Conservation (phyloP, 192 early-diverging fungal species). For the Coemansia sp. region DNA sequence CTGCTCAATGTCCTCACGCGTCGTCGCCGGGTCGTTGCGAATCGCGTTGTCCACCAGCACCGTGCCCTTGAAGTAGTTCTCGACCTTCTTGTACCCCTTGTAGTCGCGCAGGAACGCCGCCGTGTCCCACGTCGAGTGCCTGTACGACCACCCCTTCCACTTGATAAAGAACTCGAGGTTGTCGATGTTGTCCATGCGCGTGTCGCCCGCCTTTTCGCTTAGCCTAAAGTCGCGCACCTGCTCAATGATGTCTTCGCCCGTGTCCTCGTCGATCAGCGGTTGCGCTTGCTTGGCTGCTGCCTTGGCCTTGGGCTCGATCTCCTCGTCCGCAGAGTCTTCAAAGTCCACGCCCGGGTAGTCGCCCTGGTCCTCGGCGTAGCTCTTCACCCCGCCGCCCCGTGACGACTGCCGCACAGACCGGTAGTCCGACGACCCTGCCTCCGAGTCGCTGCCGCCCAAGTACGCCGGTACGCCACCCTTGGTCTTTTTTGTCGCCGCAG, state of each 20-base stretch:
- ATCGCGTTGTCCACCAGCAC: constrained; percentile 60
- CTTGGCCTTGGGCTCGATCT: constrained; percentile 13
- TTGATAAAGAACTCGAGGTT: constrained; percentile 88
- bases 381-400: constrained; percentile 38
- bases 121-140: constrained; percentile 89
- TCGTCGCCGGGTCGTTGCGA: constrained; percentile 63
- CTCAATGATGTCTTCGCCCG: constrained; percentile 46
- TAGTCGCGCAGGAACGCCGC: constrained; percentile 61
- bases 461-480: constrained; percentile 29
- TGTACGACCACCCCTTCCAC: constrained; percentile 88
- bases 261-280: constrained; percentile 46
- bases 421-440: constrained; percentile 47
- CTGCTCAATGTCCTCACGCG: constrained; percentile 88
- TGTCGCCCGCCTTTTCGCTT: constrained; percentile 16
- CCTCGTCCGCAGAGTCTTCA: constrained; percentile 37
- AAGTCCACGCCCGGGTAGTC: constrained; percentile 42
- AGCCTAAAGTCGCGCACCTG: constrained; percentile 50
- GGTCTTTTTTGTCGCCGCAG: constrained; percentile 28
- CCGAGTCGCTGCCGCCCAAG: constrained; percentile 48
- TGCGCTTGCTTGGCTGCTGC: constrained; percentile 22
- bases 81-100: constrained; percentile 86
- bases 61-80: constrained; percentile 75
- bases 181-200: constrained; percentile 30
- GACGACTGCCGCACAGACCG: constrained; percentile 43
- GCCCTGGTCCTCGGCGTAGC: constrained; percentile 49